Evolutionary conservation across 2,329 filamentous ascomycete species (phyloP).

Genomic region (Falciphora oryzae): DNA sequence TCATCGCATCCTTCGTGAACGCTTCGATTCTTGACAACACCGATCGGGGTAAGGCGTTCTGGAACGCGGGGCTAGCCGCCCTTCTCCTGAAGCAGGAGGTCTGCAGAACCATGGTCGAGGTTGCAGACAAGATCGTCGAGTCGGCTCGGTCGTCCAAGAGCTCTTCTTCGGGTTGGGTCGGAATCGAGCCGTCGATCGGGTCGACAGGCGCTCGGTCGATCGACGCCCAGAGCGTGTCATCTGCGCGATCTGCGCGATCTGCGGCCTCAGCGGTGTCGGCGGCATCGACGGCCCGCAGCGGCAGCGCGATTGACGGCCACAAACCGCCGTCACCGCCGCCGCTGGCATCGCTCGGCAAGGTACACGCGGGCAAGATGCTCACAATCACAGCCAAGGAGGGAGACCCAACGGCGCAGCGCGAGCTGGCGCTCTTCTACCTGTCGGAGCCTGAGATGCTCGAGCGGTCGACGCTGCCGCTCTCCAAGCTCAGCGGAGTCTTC

Average conservation of each 20-base stretch:
- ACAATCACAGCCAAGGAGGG: conserved; percentile 93
- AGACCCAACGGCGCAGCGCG: conserved; percentile 79
- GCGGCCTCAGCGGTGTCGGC: background rate
- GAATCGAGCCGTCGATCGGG: background rate
- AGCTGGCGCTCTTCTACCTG: conserved; percentile 89
- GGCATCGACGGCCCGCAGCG: conserved; percentile 8
- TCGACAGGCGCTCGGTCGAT: background rate
- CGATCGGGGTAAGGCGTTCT: conserved; percentile 72
- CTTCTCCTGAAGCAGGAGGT: conserved; percentile 84
- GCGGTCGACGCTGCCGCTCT: conserved; percentile 75
- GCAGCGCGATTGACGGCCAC: conserved; percentile 11
- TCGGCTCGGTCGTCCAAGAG: conserved; percentile 4
- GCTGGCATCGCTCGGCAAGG: conserved; percentile 50
- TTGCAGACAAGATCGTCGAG: conserved; percentile 47
- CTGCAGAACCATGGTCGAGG: conserved; percentile 70
- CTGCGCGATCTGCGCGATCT: conserved; percentile 13
- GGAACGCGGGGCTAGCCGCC: conserved; percentile 83
- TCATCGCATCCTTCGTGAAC: conserved; percentile 62
- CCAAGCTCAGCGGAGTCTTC: conserved; percentile 82
- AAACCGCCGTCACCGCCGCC: conserved; percentile 37
- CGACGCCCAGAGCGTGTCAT: conserved; percentile 10
- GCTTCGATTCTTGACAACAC: conserved; percentile 54
- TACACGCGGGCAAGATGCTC: conserved; percentile 81
- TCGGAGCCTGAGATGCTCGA: conserved; percentile 82
- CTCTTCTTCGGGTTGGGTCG: background rate